These are phyloP conservation scores for Pythium chondricola DNA, from an alignment of 352 stramenopile genomes.

Conservation along the genomic window DNA sequence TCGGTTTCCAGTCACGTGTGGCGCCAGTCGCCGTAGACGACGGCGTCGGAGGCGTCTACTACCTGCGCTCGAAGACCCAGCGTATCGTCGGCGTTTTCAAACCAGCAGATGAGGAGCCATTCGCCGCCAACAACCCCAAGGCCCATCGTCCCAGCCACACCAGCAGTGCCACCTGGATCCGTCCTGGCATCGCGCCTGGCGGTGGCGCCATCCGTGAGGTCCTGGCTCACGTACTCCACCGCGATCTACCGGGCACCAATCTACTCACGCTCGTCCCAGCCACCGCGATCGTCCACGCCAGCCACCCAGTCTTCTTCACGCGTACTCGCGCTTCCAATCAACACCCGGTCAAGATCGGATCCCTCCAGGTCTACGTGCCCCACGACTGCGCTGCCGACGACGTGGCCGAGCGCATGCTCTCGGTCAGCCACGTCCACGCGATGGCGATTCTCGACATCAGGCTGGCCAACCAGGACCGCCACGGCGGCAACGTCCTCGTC, in stretches of 20 bases:
- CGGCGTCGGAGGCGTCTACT: constrained; percentile 64
- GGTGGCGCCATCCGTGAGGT: constrained; percentile 50
- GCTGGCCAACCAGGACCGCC: constrained; percentile 75
- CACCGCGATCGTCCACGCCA: constrained; percentile 31
- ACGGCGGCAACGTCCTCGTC: constrained; percentile 73
- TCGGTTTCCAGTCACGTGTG: constrained; percentile 27
- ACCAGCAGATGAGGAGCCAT: constrained; percentile 56
- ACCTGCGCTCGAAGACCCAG: constrained; percentile 32
- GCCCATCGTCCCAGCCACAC: constrained; percentile 2
- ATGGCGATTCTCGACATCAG: constrained; percentile 77
- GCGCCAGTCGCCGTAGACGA: constrained; percentile 42
- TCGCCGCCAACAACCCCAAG: constrained; percentile 61
- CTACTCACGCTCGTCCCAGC: constrained; percentile 45
- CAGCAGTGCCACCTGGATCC: constrained; percentile 19
- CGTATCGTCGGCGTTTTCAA: constrained; percentile 60
- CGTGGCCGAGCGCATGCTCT: constrained; percentile 36
- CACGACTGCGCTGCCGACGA: constrained; percentile 66
- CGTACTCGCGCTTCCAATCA: too few species aligned
- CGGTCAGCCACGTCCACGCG: constrained; percentile 45
- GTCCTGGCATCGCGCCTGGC: constrained; percentile 37
- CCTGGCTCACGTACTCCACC: constrained; percentile 38
- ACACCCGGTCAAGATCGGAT: constrained; percentile 33
- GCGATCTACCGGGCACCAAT: too few species aligned
- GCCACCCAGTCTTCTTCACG: constrained; percentile 33
- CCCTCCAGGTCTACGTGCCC: constrained; percentile 51